phyloP scores from a whole-genome alignment of 2,329 filamentous ascomycete genomes.

The Ilyonectria sp. region DNA sequence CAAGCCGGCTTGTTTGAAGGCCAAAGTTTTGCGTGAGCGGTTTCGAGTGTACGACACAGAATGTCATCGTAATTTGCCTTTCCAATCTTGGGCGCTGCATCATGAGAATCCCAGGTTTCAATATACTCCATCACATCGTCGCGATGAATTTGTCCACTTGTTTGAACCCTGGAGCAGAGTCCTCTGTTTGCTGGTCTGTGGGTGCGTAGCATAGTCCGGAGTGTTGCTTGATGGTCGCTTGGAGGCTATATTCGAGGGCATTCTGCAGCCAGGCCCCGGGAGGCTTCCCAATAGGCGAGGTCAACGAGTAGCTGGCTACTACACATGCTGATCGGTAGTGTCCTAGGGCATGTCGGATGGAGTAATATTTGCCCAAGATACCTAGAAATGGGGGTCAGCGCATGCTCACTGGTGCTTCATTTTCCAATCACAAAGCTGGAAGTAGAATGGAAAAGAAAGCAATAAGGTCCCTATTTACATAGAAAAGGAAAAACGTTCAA shows the following conservation, averaged over 20 bases:
- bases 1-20: constrained; percentile 19
- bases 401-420: too few relatives aligned
- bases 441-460: background rate
- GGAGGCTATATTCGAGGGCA: constrained; percentile 17
- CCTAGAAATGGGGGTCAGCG: constrained; percentile 1
- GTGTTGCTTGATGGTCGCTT: constrained; percentile 20
- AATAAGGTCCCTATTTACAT: too few relatives aligned
- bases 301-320: constrained; percentile 12
- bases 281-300: background rate
- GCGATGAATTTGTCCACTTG: constrained; percentile 6
- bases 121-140: constrained; percentile 11
- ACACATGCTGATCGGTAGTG: constrained; percentile 35
- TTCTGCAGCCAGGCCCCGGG: background rate
- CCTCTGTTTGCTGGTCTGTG: background rate
- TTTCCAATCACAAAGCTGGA: background rate
- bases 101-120: background rate
- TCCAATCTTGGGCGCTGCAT: accelerated
- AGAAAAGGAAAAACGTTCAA: background rate
- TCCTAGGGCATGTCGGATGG: constrained; percentile 13
- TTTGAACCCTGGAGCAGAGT: background rate
- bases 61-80: background rate
- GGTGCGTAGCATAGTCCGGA: constrained; percentile 10
- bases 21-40: constrained; percentile 18
- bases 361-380: constrained; percentile 25
- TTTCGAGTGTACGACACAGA: background rate